Conservation (phyloP, 768 basidiomycete genomes). For the Wakefieldia striispora region DNA sequence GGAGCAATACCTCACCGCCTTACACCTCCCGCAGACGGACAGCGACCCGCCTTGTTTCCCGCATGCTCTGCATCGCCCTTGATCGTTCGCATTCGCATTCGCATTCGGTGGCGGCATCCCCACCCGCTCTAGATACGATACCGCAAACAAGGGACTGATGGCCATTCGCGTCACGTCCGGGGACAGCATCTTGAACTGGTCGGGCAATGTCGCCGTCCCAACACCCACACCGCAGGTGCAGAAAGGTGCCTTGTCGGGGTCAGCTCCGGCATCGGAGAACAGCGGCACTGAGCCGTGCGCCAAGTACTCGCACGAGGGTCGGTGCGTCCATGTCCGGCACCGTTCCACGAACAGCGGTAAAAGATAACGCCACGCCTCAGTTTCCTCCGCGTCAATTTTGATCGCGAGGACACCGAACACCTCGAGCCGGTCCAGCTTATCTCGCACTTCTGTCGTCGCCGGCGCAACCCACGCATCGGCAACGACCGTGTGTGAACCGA, state of each 20-base stretch:
- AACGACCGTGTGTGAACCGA: conserved; percentile 49
- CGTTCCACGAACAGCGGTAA: conserved; percentile 52
- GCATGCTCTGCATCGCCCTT: conserved; percentile 19
- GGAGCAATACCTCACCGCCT: conserved; percentile 42
- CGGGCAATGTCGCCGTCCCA: conserved; percentile 38
- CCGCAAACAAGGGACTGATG: conserved; percentile 51
- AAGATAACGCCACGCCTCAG: conserved; percentile 47
- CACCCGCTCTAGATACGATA: conserved; percentile 46
- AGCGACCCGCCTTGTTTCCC: conserved; percentile 23
- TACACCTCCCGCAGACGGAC: conserved; percentile 37
- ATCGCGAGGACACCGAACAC: conserved; percentile 15
- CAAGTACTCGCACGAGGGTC: conserved; percentile 46
- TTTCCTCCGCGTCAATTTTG: conserved; percentile 16
- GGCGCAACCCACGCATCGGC: conserved; percentile 49
- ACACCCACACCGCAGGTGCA: conserved; percentile 56
- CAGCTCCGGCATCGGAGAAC: conserved; percentile 26
- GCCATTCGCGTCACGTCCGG: conserved; percentile 49
- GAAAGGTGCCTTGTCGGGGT: conserved; percentile 39
- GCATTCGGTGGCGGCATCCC: conserved; percentile 3
- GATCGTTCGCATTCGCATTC: background rate
- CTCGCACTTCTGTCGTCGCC: conserved; percentile 17
- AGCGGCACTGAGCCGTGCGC: conserved; percentile 36
- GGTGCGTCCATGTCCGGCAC: conserved; percentile 53
- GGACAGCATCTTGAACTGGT: conserved; percentile 39
- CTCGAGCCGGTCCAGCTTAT: conserved; percentile 1